Percentiles rank a stretch among this genome's conserved stretches.
Conservation (phyloP, 768 basidiomycete species). For the Pleurotus djamor region DNA sequence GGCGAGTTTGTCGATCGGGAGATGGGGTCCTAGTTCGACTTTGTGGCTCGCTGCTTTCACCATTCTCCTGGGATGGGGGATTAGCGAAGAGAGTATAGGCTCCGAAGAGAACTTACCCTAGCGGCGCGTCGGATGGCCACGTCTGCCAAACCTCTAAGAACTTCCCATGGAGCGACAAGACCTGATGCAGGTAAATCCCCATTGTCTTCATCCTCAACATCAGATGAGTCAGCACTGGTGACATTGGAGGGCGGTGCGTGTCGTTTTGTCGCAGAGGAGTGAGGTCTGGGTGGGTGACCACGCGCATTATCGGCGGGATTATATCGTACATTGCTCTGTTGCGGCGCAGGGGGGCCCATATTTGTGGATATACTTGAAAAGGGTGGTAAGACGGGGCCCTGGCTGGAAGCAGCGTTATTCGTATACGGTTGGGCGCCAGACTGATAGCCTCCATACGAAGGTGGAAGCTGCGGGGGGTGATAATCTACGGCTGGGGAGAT, state of each 20-base stretch:
- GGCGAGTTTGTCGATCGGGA: constrained; percentile 66
- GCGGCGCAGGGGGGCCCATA: constrained; percentile 44
- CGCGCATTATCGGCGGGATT: constrained; percentile 39
- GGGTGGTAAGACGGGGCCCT: constrained; percentile 62
- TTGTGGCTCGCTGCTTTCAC: constrained; percentile 67
- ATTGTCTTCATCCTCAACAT: constrained; percentile 80
- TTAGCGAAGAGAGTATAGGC: constrained; percentile 11
- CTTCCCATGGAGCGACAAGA: constrained; percentile 86
- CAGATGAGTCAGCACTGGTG: constrained; percentile 80
- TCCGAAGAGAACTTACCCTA: constrained; percentile 45
- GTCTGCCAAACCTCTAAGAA: constrained; percentile 76
- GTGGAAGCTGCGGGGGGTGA: constrained; percentile 39
- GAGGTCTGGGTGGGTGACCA: constrained; percentile 23
- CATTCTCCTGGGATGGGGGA: constrained; percentile 57
- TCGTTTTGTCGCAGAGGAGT: constrained; percentile 50
- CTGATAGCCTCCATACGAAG: constrained; percentile 40
- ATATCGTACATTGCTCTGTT: constrained; percentile 56
- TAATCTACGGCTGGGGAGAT: constrained; percentile 31
- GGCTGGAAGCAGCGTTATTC: constrained; percentile 25
- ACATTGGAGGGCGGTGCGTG: constrained; percentile 59
- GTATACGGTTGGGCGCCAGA: constrained; percentile 32
- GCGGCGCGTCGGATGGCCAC: constrained; percentile 78
- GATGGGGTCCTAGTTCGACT: constrained; percentile 75
- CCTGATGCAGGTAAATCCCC: constrained; percentile 80
- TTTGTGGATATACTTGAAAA: constrained; percentile 62